Conservation (phyloP, 2,329 filamentous ascomycete species). For the Microthyrium microscopicum region DNA sequence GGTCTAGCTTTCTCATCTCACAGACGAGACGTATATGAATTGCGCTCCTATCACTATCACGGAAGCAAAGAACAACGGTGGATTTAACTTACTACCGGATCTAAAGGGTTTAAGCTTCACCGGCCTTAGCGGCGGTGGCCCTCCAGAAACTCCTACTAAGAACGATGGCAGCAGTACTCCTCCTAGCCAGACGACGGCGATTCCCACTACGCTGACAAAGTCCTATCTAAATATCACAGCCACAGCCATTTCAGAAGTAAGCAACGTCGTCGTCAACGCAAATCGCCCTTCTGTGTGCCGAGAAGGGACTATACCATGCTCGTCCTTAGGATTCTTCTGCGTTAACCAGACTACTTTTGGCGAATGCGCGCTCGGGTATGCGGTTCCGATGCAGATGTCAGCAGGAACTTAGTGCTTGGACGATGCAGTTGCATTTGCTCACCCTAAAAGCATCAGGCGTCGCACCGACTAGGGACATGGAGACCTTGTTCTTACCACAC, state of each 20-base stretch:
- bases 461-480: neutral
- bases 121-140: constrained; percentile 3
- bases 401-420: constrained; percentile 3
- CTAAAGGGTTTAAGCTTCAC: constrained; percentile 5
- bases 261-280: constrained; percentile 1
- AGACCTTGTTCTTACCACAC: too few species aligned
- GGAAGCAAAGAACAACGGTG: neutral
- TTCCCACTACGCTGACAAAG: constrained; percentile 1
- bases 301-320: constrained; percentile 2
- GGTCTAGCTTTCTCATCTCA: constrained; percentile 3
- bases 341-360: constrained; percentile 2
- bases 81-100: constrained; percentile 1
- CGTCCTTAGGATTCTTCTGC: constrained; percentile 4
- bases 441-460: neutral
- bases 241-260: constrained; percentile 2
- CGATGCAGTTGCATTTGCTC: constrained; percentile 2
- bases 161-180: neutral
- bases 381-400: constrained; percentile 1
- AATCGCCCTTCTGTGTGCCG: constrained; percentile 1
- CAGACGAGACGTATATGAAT: constrained; percentile 5
- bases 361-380: constrained; percentile 1
- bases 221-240: constrained; percentile 1
- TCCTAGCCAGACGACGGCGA: constrained; percentile 1
- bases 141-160: constrained; percentile 1
- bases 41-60: constrained; percentile 6